phyloP scores from a whole-genome alignment of 75 land plant genomes.

The Pinus tabuliformis region DNA sequence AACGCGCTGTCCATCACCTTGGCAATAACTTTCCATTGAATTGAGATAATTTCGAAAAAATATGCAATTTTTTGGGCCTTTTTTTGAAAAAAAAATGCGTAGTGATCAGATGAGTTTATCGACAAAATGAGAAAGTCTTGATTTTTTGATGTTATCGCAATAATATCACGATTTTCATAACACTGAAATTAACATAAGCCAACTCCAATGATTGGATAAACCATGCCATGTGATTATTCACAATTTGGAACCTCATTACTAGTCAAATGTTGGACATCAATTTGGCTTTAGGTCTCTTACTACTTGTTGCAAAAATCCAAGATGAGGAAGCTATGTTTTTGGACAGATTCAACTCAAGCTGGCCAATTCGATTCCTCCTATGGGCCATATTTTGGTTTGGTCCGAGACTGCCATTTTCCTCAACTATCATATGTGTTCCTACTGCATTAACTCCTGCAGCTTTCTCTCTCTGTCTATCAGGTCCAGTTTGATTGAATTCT shows the following conservation, averaged over 20 bases:
- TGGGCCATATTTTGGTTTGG: conserved; percentile 1
- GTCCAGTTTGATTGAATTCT: neutral
- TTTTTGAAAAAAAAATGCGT: too few relatives aligned
- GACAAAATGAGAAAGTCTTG: too few relatives aligned
- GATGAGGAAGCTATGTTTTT: conserved; percentile 4
- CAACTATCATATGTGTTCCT: neutral
- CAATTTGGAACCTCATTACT: neutral
- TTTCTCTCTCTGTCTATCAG: neutral
- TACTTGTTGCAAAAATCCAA: conserved; percentile 12
- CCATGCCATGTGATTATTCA: neutral
- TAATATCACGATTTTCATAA: too few relatives aligned
- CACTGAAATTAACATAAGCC: too few relatives aligned
- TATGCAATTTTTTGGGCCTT: too few relatives aligned
- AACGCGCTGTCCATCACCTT: too few relatives aligned
- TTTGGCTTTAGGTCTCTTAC: conserved; percentile 5
- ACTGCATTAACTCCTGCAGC: neutral
- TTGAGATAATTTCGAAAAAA: too few relatives aligned
- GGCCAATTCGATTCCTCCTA: neutral
- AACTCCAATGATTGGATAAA: too few relatives aligned
- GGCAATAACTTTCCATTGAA: too few relatives aligned
- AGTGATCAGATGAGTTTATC: too few relatives aligned
- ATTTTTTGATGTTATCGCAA: too few relatives aligned
- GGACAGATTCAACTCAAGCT: neutral
- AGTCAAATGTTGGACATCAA: neutral
- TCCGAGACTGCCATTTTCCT: neutral